These are phyloP conservation scores for Biscogniauxia mediterranea DNA, from an alignment of 2,329 filamentous ascomycete species.

Conservation along the genomic window DNA sequence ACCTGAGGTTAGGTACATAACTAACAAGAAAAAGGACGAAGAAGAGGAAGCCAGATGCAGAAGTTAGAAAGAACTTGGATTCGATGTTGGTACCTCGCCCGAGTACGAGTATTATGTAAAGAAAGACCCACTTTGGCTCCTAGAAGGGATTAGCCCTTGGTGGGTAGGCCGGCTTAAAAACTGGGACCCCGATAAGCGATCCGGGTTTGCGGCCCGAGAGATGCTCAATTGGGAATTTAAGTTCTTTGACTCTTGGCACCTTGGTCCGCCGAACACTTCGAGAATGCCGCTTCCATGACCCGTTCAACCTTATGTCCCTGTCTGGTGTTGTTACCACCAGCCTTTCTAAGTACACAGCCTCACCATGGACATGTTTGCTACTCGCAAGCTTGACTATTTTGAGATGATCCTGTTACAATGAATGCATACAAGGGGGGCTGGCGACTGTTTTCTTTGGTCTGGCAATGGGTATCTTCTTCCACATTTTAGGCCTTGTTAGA, in stretches of 20 bases:
- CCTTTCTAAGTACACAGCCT: background rate
- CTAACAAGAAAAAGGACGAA: background rate
- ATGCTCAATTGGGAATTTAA: background rate
- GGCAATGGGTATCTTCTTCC: background rate
- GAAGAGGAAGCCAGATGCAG: background rate
- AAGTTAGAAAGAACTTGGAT: background rate
- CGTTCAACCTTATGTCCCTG: background rate
- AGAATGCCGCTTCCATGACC: background rate
- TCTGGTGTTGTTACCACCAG: background rate
- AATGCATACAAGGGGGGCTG: background rate
- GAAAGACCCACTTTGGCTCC: background rate
- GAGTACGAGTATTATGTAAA: background rate
- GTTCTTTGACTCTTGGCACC: background rate
- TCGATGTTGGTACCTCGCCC: background rate
- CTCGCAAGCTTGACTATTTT: background rate
- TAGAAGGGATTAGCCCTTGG: background rate
- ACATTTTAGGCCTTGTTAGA: background rate
- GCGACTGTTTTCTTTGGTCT: background rate
- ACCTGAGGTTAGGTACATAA: no score
- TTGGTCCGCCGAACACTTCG: background rate
- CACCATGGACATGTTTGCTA: background rate
- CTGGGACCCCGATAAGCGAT: conserved; percentile 6
- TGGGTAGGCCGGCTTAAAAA: background rate
- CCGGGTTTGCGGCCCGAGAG: conserved; percentile 10
- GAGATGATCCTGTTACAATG: background rate